Evolutionary conservation across 805 yeast genomes (phyloP).

Genomic region (Martiniozyma abietophila): DNA sequence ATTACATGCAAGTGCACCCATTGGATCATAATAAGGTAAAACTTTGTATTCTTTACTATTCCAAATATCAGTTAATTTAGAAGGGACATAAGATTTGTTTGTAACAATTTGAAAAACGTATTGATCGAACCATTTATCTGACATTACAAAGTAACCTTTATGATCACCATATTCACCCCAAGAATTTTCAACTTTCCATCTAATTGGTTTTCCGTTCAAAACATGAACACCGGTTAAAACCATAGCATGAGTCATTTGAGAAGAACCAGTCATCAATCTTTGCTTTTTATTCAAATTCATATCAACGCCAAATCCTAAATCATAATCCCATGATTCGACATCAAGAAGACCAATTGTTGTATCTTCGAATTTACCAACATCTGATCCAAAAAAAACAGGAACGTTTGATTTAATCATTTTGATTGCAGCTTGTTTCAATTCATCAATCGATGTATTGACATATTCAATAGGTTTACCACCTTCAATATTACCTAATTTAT

Average conservation of each 20-base stretch:
- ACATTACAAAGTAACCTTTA: conserved; percentile 65
- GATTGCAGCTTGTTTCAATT: conserved; percentile 54
- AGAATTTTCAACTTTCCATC: conserved; percentile 73
- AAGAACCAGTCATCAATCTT: conserved; percentile 30
- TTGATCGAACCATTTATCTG: conserved; percentile 67
- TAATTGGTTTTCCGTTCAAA: conserved; percentile 44
- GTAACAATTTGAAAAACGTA: conserved; percentile 64
- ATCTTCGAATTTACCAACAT: conserved; percentile 70
- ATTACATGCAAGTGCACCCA: conserved; percentile 67
- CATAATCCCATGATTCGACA: conserved; percentile 58
- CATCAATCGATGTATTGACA: conserved; percentile 56
- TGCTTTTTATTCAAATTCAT: conserved; percentile 28
- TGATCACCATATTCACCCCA: conserved; percentile 69
- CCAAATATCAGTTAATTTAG: conserved; percentile 35
- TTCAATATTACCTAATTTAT: conserved; percentile 64
- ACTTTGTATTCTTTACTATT: conserved; percentile 39
- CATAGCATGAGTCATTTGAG: conserved; percentile 90
- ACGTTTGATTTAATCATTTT: conserved; percentile 62
- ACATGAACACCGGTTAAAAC: conserved; percentile 74
- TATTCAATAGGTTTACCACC: conserved; percentile 69
- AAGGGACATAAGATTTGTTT: conserved; percentile 26
- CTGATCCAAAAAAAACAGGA: conserved; percentile 84
- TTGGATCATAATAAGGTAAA: conserved; percentile 67
- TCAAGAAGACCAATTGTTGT: conserved; percentile 62
- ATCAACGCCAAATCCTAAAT: conserved; percentile 39